Evolutionary conservation across 352 stramenopile genomes (phyloP).

Genomic region (Phytophthora rubi): DNA sequence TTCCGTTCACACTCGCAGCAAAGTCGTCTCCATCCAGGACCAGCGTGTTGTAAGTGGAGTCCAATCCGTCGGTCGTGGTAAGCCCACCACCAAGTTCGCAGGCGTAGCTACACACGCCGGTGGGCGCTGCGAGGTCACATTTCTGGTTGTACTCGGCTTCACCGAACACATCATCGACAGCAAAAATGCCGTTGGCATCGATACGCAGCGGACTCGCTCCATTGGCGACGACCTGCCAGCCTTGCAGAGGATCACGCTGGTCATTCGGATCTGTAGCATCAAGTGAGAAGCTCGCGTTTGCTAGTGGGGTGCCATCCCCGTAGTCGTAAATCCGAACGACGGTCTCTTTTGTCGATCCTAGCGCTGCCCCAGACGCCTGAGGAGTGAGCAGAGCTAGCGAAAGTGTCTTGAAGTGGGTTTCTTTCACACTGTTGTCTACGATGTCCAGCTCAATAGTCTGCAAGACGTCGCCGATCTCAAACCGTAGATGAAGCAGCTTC

Average conservation of each 20-base stretch:
- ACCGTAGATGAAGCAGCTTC: slow-evolving; percentile 52
- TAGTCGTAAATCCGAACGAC: slow-evolving; percentile 73
- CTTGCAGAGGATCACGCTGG: slow-evolving; percentile 32
- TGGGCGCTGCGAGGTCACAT: slow-evolving; percentile 66
- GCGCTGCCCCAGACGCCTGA: slow-evolving; percentile 23
- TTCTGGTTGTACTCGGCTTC: slow-evolving; percentile 70
- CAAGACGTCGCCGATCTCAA: slow-evolving; percentile 53
- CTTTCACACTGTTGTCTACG: slow-evolving; percentile 49
- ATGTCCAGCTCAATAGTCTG: slow-evolving; percentile 60
- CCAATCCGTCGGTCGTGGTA: slow-evolving; percentile 15
- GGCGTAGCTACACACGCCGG: slow-evolving; percentile 51
- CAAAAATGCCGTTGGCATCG: slow-evolving; percentile 63
- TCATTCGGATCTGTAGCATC: neutral
- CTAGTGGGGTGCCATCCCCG: slow-evolving; percentile 40
- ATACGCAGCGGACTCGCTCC: slow-evolving; percentile 48
- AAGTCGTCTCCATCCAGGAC: slow-evolving; percentile 48
- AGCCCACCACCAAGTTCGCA: slow-evolving; percentile 59
- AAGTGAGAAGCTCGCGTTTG: slow-evolving; percentile 38
- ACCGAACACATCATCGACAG: slow-evolving; percentile 62
- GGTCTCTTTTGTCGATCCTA: slow-evolving; percentile 44
- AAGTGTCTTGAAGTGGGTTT: slow-evolving; percentile 64
- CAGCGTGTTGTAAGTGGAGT: slow-evolving; percentile 43
- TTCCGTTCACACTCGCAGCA: slow-evolving; percentile 37
- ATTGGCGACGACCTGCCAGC: slow-evolving; percentile 67
- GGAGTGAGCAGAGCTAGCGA: slow-evolving; percentile 44